Conservation (phyloP, 192 early-diverging fungal species). For the Coemansia sp. region DNA sequence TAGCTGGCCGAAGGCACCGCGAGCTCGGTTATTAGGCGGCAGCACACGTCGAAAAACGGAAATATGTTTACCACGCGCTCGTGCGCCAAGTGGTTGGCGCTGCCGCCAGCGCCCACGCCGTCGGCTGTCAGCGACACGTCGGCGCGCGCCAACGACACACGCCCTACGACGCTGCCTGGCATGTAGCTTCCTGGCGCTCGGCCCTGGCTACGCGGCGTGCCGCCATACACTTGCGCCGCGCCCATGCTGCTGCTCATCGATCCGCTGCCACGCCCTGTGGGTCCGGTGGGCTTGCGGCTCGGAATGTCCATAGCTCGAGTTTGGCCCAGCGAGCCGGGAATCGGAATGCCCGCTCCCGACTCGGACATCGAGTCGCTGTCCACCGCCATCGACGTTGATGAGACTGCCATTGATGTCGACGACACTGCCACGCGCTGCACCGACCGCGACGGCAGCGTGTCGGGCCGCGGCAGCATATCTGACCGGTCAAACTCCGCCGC, state of each 20-base stretch:
- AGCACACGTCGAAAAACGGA: conserved; percentile 96
- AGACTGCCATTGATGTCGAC: conserved; percentile 3
- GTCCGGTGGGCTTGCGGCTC: neutral
- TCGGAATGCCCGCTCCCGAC: conserved; percentile 21
- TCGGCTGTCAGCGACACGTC: conserved; percentile 55
- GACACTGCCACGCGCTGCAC: conserved; percentile 20
- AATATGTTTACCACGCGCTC: conserved; percentile 65
- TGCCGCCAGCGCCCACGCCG: conserved; percentile 50
- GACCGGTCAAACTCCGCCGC: conserved; percentile 36
- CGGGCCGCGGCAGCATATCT: conserved; percentile 51
- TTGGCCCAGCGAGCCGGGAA: conserved; percentile 8
- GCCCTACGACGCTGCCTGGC: conserved; percentile 53
- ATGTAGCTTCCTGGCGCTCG: conserved; percentile 53
- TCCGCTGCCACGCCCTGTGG: neutral
- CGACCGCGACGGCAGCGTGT: conserved; percentile 44
- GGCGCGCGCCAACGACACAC: conserved; percentile 48
- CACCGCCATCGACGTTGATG: conserved; percentile 10
- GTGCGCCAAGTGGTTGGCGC: conserved; percentile 53
- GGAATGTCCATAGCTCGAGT: conserved; percentile 16
- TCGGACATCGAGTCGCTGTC: conserved; percentile 29
- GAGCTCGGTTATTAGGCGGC: conserved; percentile 90
- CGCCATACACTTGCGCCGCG: conserved; percentile 37
- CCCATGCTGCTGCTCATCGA: conserved; percentile 24
- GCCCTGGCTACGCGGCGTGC: conserved; percentile 55
- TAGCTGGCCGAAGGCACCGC: conserved; percentile 62